Conservation (phyloP, 176 grass and related monocot genomes). For the Coix lacrymajobi region DNA sequence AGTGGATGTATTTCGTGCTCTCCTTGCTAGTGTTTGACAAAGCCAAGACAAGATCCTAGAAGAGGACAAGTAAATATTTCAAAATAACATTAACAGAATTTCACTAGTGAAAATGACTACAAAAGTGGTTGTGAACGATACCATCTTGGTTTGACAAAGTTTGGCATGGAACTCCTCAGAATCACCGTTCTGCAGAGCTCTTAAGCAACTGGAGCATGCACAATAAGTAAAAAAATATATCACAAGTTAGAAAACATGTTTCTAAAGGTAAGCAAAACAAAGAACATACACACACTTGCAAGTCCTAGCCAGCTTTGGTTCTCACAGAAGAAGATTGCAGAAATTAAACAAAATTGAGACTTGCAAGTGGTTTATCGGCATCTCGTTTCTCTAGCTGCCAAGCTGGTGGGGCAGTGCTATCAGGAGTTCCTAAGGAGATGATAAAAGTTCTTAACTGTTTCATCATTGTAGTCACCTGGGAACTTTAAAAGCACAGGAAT, state of each 20-base stretch:
- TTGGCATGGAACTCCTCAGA: slow-evolving; percentile 66
- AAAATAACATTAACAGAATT: slow-evolving; percentile 9
- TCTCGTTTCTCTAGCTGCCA: too few species aligned
- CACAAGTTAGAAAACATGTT: slow-evolving; percentile 5
- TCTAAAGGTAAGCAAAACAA: neutral
- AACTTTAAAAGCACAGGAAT: neutral
- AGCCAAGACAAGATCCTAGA: slow-evolving; percentile 71
- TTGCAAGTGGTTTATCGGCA: neutral
- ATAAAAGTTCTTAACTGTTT: neutral
- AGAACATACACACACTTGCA: neutral
- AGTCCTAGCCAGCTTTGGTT: neutral
- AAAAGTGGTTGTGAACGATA: slow-evolving; percentile 24
- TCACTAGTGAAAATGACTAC: neutral
- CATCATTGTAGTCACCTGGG: neutral
- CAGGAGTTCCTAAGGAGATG: neutral
- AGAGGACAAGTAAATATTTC: slow-evolving; percentile 21
- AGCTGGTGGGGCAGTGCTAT: too few species aligned
- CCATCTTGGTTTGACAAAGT: slow-evolving; percentile 77
- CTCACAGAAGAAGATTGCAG: neutral
- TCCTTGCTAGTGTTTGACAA: slow-evolving; percentile 91
- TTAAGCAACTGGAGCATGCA: slow-evolving; percentile 75
- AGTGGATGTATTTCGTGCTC: slow-evolving; percentile 88
- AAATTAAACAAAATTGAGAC: neutral
- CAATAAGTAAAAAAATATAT: slow-evolving; percentile 16
- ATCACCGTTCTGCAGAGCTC: slow-evolving; percentile 82